Evolutionary conservation across 148 eudicot genomes (phyloP), one percentile per base, ranked within the genome.

Genomic region (Silene latifolia): DNA sequence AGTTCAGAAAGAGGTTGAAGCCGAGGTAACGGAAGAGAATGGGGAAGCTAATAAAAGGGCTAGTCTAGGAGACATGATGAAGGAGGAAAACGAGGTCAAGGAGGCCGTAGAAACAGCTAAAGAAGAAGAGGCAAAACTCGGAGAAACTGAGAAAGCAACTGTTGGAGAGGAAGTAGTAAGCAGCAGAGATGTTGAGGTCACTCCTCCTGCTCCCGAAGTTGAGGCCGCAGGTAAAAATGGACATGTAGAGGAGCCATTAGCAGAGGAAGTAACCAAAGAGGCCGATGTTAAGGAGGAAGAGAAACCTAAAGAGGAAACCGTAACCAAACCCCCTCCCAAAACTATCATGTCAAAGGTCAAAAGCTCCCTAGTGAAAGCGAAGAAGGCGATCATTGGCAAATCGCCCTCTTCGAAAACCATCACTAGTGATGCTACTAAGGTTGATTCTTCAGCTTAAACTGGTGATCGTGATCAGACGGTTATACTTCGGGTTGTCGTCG

Each of bases 331-430:
- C n/a, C 59, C 83, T 27, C 74, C 83, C 4, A 92, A 90, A 85
- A 90, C 74, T 66, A 79, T 94, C 23, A 63, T 94, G 18, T 80
- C 94, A 47, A 94, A 91, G 83, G 85, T 94, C 82, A 94, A 91
- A 79, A 86, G 87, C 69, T 90, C 98, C 0, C 81, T 94, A 5
- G 93, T 88, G 20, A 94, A 94, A 91, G 97, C 92, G 1, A 94
- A 87, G 83, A 94, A 90, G 78, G 97, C 92, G 1, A 84, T 94
- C 60, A 86, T 82, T 44, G 93, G 98, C 63, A 94, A 91, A 81
- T 91, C 98, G n/a, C 83, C 89, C 23, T 84, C 82, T 54, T 66
- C 98, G 0, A 91, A 93, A 75, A 80, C 90, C 10, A 78, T 84
- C 46, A 10, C 89, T 0, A 61, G 84, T 18, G 98, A 89, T 65